Conservation (phyloP, 2,329 filamentous ascomycete genomes). For the Microcyclospora pomicola region DNA sequence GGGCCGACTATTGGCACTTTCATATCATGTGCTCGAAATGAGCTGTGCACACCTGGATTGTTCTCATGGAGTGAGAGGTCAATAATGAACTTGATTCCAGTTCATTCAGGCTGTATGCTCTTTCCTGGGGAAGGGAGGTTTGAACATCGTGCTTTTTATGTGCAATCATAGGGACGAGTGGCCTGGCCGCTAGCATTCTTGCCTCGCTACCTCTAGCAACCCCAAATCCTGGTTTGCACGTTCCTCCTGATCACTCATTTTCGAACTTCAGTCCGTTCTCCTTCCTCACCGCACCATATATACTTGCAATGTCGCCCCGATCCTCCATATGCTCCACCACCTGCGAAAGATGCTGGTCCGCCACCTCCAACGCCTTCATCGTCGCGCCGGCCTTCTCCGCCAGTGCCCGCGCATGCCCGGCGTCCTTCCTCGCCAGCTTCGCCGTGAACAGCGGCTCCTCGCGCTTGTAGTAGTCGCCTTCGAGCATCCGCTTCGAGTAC, state of each 20-base stretch:
- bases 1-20: too few relatives aligned
- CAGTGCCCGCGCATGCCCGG: constrained; percentile 55
- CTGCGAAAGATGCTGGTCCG: constrained; percentile 48
- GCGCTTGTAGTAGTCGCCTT: constrained; percentile 62
- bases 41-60: too few relatives aligned
- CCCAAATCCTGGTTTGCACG: too few relatives aligned
- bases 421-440: constrained; percentile 72
- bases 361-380: constrained; percentile 52
- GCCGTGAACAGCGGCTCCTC: constrained; percentile 71
- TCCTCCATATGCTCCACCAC: constrained; percentile 58
- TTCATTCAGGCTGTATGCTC: too few relatives aligned
- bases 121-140: too few relatives aligned
- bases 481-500: constrained; percentile 61
- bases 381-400: constrained; percentile 49
- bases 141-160: too few relatives aligned
- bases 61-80: too few relatives aligned
- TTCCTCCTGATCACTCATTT: constrained; percentile 9
- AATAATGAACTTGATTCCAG: too few relatives aligned
- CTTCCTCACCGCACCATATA: constrained; percentile 68
- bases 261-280: constrained; percentile 64
- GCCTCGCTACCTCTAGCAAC: too few relatives aligned
- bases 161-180: too few relatives aligned
- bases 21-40: too few relatives aligned
- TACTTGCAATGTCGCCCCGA: constrained; percentile 64
- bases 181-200: too few relatives aligned